Conservation (phyloP, 129 eudicot species). For the Flaveria linearis region DNA sequence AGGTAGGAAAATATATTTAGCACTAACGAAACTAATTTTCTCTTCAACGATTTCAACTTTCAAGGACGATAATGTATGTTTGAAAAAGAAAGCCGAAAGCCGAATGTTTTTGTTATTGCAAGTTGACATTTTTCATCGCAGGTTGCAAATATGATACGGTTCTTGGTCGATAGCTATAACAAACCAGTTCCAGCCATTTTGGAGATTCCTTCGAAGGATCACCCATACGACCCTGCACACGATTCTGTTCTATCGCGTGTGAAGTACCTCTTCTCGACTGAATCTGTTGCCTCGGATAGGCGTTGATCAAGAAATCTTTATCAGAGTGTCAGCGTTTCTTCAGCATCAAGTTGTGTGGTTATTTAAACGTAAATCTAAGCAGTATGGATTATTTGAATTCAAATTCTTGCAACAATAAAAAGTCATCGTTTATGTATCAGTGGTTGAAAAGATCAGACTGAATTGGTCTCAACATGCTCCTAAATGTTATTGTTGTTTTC, state of each 20-base stretch:
- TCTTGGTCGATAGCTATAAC: constrained; percentile 94
- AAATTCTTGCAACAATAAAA: constrained; percentile 38
- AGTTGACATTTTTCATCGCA: constrained; percentile 22
- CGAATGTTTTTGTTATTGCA: not conserved
- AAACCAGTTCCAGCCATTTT: constrained; percentile 93
- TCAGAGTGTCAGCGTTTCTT: not conserved
- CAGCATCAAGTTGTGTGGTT: constrained; percentile 23
- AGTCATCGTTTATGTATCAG: constrained; percentile 13
- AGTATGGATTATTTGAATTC: constrained; percentile 18
- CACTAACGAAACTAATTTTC: not conserved
- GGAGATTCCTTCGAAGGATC: constrained; percentile 99
- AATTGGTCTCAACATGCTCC: constrained; percentile 4
- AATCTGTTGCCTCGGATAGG: constrained; percentile 76
- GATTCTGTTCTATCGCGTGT: constrained; percentile 96
- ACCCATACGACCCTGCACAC: constrained; percentile 93
- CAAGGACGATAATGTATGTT: not conserved
- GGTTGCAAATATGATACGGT: constrained; percentile 97
- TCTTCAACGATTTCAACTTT: too few relatives aligned
- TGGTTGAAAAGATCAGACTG: constrained; percentile 27
- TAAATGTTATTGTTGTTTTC: not conserved
- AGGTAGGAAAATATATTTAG: not conserved
- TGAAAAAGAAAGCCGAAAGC: not conserved
- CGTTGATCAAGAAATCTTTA: constrained; percentile 42
- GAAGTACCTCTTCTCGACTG: constrained; percentile 79
- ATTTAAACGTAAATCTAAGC: constrained; percentile 8